These are phyloP conservation scores for Phytopythium kandeliae DNA, from an alignment of 352 stramenopile species.

Conservation along the genomic window DNA sequence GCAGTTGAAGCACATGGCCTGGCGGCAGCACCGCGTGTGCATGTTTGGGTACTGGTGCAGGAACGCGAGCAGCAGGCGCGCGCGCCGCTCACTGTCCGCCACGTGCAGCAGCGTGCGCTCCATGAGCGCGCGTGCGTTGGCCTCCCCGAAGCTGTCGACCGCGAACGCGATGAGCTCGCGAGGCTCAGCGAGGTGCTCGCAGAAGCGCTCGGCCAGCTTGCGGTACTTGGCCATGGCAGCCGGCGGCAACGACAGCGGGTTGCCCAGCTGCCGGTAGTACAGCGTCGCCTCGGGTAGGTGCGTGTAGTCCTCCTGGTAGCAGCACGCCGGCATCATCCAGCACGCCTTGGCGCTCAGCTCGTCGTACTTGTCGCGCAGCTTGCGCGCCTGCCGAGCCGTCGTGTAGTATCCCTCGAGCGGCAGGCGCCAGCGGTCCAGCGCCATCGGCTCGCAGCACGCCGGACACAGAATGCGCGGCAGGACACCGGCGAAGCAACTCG, in stretches of 20 bases:
- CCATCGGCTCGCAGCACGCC: constrained; percentile 15
- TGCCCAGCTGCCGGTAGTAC: background rate
- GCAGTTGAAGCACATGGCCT: constrained; percentile 50
- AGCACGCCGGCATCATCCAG: constrained; percentile 20
- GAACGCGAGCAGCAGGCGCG: constrained; percentile 30
- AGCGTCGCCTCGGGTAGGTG: constrained; percentile 15
- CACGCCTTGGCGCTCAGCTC: constrained; percentile 20
- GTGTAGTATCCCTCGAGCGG: background rate
- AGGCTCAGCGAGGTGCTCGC: constrained; percentile 13
- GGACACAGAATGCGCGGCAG: constrained; percentile 24
- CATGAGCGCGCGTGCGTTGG: constrained; percentile 6
- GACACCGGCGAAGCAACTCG: constrained; percentile 22
- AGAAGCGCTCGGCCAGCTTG: constrained; percentile 17
- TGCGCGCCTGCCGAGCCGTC: background rate
- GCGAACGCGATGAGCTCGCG: constrained; percentile 8
- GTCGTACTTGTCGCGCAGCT: constrained; percentile 6
- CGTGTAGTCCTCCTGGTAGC: constrained; percentile 26
- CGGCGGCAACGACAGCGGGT: constrained; percentile 9
- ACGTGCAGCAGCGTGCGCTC: constrained; percentile 15
- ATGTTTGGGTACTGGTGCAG: constrained; percentile 21
- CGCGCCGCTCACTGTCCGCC: constrained; percentile 33
- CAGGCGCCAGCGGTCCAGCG: constrained; percentile 12
- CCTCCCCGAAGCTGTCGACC: constrained; percentile 12
- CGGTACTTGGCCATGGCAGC: constrained; percentile 12
- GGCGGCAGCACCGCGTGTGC: constrained; percentile 29